Evolutionary conservation across 495 filamentous ascomycete species (phyloP).

Genomic region (Evansstolkia leycettana): DNA sequence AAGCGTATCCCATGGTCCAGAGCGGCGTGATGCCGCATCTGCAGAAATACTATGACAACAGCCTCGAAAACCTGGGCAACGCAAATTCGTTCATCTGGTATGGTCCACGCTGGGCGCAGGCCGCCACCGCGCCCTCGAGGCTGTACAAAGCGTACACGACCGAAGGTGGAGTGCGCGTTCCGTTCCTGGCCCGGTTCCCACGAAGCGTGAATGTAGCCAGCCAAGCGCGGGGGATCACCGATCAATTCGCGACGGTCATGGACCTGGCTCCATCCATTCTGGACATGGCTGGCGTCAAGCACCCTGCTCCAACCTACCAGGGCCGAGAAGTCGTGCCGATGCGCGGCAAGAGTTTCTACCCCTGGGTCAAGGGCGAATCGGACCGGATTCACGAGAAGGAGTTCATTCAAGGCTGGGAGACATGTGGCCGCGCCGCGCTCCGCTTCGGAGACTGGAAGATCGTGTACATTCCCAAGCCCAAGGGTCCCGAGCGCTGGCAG

Average conservation of each 20-base stretch:
- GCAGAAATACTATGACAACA: constrained; percentile 51
- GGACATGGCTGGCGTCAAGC: constrained; percentile 46
- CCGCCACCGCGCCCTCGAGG: constrained; percentile 49
- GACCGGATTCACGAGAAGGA: constrained; percentile 34
- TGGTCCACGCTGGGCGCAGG: constrained; percentile 51
- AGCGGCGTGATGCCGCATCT: constrained; percentile 39
- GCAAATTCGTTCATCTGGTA: constrained; percentile 55
- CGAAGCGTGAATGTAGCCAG: constrained; percentile 13
- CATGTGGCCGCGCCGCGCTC: constrained; percentile 31
- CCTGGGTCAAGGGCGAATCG: constrained; percentile 21
- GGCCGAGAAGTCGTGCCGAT: constrained; percentile 45
- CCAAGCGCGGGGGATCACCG: constrained; percentile 29
- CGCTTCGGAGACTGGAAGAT: constrained; percentile 38
- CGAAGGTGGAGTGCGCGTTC: constrained; percentile 47
- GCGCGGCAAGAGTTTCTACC: constrained; percentile 40
- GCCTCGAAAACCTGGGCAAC: constrained; percentile 47
- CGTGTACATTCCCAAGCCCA: constrained; percentile 35
- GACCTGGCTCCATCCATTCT: constrained; percentile 50
- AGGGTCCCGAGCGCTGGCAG: constrained; percentile 37
- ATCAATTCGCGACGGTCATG: constrained; percentile 52
- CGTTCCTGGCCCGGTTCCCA: constrained; percentile 42
- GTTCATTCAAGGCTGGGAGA: constrained; percentile 36
- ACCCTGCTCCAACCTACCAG: constrained; percentile 44
- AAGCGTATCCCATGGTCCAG: constrained; percentile 45
- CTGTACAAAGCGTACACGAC: constrained; percentile 52